These are phyloP conservation scores for Starmera pachycereana DNA, from an alignment of 805 yeast genomes.

Conservation along the genomic window DNA sequence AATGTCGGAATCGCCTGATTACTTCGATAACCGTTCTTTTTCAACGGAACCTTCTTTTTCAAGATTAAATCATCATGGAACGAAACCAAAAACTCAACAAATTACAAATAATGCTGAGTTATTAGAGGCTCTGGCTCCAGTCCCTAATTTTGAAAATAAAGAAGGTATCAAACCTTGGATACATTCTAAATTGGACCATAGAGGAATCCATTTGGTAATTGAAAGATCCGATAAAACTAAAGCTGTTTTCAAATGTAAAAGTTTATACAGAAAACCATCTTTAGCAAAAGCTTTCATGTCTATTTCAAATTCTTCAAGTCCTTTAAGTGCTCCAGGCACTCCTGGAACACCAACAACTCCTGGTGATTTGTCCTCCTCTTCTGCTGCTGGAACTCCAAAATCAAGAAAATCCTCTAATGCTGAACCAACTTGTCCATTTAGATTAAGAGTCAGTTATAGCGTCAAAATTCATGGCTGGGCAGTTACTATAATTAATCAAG, in stretches of 20 bases:
- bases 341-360: constrained; percentile 2
- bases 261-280: constrained; percentile 15
- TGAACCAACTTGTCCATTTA: constrained; percentile 19
- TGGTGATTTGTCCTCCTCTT: not conserved
- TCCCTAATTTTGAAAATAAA: constrained; percentile 14
- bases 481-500: constrained; percentile 15
- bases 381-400: not conserved
- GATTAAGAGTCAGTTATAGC: constrained; percentile 19
- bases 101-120: constrained; percentile 14
- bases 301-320: too few species aligned
- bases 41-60: too few species aligned
- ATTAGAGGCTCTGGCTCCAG: constrained; percentile 15
- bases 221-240: constrained; percentile 23
- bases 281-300: not conserved
- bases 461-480: constrained; percentile 17
- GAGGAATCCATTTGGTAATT: constrained; percentile 19
- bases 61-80: too few species aligned
- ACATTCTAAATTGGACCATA: constrained; percentile 9
- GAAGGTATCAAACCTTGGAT: constrained; percentile 21
- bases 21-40: too few species aligned
- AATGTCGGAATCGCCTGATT: too few species aligned
- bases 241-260: constrained; percentile 24
- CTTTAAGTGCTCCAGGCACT: not conserved
- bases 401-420: constrained; percentile 2
- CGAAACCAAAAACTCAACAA: too few species aligned